phyloP scores from a whole-genome alignment of 225 moss, liverwort and hornwort species.

The Climacium dendroides region DNA sequence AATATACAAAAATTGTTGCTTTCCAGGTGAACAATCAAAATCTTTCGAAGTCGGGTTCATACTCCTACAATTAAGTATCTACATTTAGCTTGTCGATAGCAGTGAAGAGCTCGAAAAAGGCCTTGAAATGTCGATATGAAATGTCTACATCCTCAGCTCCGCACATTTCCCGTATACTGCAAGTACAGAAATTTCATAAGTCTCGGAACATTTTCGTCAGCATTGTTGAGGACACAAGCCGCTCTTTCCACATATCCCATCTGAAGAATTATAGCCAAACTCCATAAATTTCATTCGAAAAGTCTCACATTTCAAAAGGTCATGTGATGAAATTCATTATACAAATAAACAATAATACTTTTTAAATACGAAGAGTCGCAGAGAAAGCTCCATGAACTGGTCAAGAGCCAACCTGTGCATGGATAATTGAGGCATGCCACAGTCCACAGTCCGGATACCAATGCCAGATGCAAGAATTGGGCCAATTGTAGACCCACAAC shows the following conservation, averaged over 20 bases:
- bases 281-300: not conserved
- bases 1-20: not conserved
- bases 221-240: not conserved
- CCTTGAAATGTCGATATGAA: conserved; percentile 66
- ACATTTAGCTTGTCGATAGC: conserved; percentile 42
- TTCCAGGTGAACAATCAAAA: not conserved
- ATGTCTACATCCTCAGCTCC: conserved; percentile 73
- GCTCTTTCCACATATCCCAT: not conserved
- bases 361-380: not conserved
- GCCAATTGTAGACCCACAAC: conserved; percentile 85
- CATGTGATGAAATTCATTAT: not conserved
- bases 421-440: conserved; percentile 80
- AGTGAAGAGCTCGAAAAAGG: conserved; percentile 62
- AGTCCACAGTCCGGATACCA: conserved; percentile 77
- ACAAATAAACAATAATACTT: not conserved
- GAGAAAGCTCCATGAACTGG: not conserved
- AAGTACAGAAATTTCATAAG: not conserved
- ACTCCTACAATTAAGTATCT: conserved; percentile 6
- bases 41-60: not conserved
- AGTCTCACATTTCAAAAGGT: not conserved
- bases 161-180: conserved; percentile 86
- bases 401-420: conserved; percentile 60
- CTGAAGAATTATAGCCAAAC: not conserved
- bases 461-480: conserved; percentile 83
- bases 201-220: not conserved